Evolutionary conservation across 495 filamentous ascomycete species (phyloP).

Genomic region (Podospora bellae-mahoneyi): DNA sequence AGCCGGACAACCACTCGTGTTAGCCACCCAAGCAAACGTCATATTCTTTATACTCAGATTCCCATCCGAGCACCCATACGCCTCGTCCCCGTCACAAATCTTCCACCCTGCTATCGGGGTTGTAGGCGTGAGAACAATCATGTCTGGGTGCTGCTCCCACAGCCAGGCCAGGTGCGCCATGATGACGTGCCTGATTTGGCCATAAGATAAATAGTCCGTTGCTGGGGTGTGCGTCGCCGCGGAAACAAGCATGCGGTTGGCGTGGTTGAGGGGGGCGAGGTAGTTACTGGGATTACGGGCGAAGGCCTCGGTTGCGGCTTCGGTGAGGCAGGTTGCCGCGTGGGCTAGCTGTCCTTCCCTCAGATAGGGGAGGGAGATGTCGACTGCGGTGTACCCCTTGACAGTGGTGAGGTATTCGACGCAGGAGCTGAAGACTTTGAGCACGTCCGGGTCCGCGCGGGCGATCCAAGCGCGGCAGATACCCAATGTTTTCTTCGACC

Average conservation of each 20-base stretch:
- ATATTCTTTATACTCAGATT: constrained; percentile 72
- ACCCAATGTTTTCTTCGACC: constrained; percentile 54
- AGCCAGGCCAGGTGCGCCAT: constrained; percentile 81
- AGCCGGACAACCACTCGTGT: constrained; percentile 75
- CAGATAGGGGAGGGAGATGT: constrained; percentile 75
- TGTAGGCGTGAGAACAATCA: constrained; percentile 79
- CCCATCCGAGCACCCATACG: constrained; percentile 68
- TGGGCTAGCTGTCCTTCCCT: constrained; percentile 73
- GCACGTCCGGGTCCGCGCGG: constrained; percentile 61
- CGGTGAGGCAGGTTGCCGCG: constrained; percentile 73
- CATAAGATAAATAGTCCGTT: constrained; percentile 67
- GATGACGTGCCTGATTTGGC: constrained; percentile 68
- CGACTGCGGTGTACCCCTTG: constrained; percentile 62
- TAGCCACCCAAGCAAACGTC: constrained; percentile 87
- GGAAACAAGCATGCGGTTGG: constrained; percentile 70
- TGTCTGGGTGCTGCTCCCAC: constrained; percentile 66
- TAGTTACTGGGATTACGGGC: constrained; percentile 25
- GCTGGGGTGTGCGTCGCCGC: constrained; percentile 62
- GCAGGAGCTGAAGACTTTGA: constrained; percentile 54
- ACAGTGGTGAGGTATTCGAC: constrained; percentile 58
- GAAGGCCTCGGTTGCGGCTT: constrained; percentile 49
- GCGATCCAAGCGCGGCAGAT: constrained; percentile 75
- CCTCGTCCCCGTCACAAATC: constrained; percentile 47
- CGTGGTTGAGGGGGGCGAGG: constrained; percentile 52
- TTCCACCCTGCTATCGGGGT: constrained; percentile 74